Evolutionary conservation across 192 early-diverging fungal genomes (phyloP), one percentile per base, ranked within the genome.

Genomic region (Coemansia sp.): DNA sequence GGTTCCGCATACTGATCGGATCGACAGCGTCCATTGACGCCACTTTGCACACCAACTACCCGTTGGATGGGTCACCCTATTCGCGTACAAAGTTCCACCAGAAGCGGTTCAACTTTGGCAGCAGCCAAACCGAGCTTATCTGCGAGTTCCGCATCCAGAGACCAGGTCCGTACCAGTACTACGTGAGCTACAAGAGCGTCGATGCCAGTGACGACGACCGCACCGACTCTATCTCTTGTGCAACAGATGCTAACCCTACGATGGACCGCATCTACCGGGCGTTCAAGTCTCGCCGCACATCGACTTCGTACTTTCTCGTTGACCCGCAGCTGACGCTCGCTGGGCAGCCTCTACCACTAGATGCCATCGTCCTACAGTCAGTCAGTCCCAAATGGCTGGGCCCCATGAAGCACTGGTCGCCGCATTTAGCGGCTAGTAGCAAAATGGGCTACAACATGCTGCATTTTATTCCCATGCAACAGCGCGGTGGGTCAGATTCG

Each of bases 361-460:
- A 98, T 70, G 97, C 90, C 3, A 88, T 99, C 9, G 93, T 89
- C 55, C 87, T 97, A 64, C 88, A 97, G 79, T 94, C 98, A 1
- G 89, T 96, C n/a, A 89, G 95, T 7, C 95, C 97, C 33, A 99
- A 99, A 71, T 98, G 97, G 94, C 88, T 99, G 85, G 97, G 97
- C 10, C 87, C 85, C 34, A 65, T 99, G 63, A 79, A 84, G 11
- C 57, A 84, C 61, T 99, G 98, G 98, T 78, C 86, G 15, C 64
- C 84, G 16, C 88, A 92, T 67, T 86, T 99, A 60, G 77, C 91
- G 16, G 72, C 76, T 20, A 92, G 94, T 71, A 71, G 89, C 36
- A 81, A 93, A 20, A 81, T 88, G 24, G 94, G 96, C 10, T 99
- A 98, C 87, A 99, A 99, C 75, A 96, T 97, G 96, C 87, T 98